Evolutionary conservation across 768 basidiomycete genomes (phyloP).

Genomic region (Tulasnella calospora): DNA sequence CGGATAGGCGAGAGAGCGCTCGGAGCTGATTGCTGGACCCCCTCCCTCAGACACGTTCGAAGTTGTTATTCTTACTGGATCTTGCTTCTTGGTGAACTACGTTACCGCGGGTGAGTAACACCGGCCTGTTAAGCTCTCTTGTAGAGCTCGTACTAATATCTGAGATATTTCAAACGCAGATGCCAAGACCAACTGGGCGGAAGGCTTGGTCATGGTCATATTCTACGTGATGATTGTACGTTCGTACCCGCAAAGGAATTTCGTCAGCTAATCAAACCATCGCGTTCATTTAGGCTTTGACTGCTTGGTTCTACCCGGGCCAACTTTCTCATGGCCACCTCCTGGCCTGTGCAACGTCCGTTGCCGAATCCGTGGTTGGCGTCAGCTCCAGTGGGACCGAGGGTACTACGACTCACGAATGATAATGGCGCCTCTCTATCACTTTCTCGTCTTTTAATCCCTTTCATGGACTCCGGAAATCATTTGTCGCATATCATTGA

Average conservation of each 20-base stretch:
- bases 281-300: not conserved
- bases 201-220: constrained; percentile 14
- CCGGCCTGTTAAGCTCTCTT: not conserved
- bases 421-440: not conserved
- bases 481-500: not conserved
- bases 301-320: constrained; percentile 14
- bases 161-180: not conserved
- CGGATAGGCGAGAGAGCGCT: not conserved
- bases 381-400: not conserved
- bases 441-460: not conserved
- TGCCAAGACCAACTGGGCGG: constrained; percentile 19
- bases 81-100: constrained; percentile 25
- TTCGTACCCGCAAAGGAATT: not conserved
- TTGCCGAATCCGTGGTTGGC: not conserved
- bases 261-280: not conserved
- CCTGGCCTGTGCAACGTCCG: not conserved
- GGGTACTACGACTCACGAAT: not conserved
- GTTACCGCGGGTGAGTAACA: not conserved
- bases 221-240: constrained; percentile 21
- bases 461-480: not conserved
- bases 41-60: not conserved
- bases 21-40: not conserved
- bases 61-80: constrained; percentile 4
- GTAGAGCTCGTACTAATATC: not conserved
- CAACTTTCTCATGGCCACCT: constrained; percentile 6